Base-by-base conservation (phyloP, 1,139 yeast species). In the Meyerozyma sp. region DNA sequence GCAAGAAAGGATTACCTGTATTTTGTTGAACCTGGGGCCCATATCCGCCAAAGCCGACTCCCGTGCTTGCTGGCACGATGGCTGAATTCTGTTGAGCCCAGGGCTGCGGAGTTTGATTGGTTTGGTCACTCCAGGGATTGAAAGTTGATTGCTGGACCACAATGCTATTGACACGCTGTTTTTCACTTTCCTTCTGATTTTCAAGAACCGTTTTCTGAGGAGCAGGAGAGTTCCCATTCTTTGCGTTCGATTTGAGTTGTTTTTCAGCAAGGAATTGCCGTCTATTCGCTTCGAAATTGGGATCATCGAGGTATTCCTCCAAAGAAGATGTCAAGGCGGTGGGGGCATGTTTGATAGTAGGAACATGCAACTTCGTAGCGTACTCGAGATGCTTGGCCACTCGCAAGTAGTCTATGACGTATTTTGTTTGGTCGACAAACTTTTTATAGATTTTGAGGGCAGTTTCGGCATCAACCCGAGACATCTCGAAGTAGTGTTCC, bases 301-400 rank as follows among this genome's bases (percentile, higher is more conserved):
- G 88, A 60, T 86, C 96, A 57, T 82, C 77, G 55, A 93, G 69
- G 62, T 93, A 94, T 54, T 91, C 97, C 58, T 89, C 95, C 45
- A 93, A 74, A 11, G 95, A 84, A 36, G 83, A 76, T 8, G 96
- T 86, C 54, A 93, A 75, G 25, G 96, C 94, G 2, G 97, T 91
- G 11, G 98, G 98, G 0, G 98, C 97, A 64, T 93, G 98, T 61
- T 89, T 89, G 48, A 93, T 91, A 11, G 96, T 91, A 25, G 98
- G 98, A 27, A 93, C 96, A 58, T 86, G 90, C 48, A 93, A 70
- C 55, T 90, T 90, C 1, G 98, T 89, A 3, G 93, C 81, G 57
- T 82, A 79, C 61, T 89, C 96, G 54, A 88, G 71, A 59, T 85
- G 91, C 59, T 93, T 91, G 5, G 98, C 98, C 16, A 86, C 83